Evolutionary conservation across 2,329 filamentous ascomycete species (phyloP), one percentile per base, ranked within the genome.

Genomic region (Sordariomycetes sp.): DNA sequence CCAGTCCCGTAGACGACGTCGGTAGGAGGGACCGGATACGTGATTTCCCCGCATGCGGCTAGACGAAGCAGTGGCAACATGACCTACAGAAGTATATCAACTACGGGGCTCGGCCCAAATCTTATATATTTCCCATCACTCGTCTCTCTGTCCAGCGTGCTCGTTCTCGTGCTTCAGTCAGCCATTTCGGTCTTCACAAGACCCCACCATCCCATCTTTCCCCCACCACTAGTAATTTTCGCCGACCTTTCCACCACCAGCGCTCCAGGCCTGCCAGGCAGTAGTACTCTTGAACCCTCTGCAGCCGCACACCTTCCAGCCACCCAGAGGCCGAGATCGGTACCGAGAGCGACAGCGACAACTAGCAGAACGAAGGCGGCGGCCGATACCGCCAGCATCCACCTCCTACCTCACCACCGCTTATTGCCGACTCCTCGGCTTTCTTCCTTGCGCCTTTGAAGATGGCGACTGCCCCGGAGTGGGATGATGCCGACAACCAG

Each of bases 401-500:
- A 10, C 54, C 25, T 56, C 54, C 10, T n/a, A n/a, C 24, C 32
- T 32, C 39, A 50, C n/a, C 25, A 56, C 28, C 3, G n/a, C n/a
- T n/a, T n/a, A n/a, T n/a, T n/a, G n/a, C n/a, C n/a, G n/a, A n/a
- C n/a, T n/a, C 25, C 32, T n/a, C 36, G 17, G 17, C 8, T 6
- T n/a, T 45, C 39, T 20, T 54, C 15, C 15, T 28, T 15, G 10
- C n/a, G 25, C 20, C n/a, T 1, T 15, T 48, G 34, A 25, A 56
- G n/a, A 56, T 56, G 55, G 55, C 35, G 12, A 20, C 24, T 12
- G 55, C 20, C 20, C 55, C 35, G 35, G 58, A 59, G 39, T 60
- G 59, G 59, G 53, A 54, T 42, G 56, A 55, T 36, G 53, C 55
- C 24, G 60, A 61, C 13, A 55, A 57, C 25, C 58, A 56, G 12